Conservation (phyloP, 192 early-diverging fungal genomes). For the Geosiphon pyriformis region DNA sequence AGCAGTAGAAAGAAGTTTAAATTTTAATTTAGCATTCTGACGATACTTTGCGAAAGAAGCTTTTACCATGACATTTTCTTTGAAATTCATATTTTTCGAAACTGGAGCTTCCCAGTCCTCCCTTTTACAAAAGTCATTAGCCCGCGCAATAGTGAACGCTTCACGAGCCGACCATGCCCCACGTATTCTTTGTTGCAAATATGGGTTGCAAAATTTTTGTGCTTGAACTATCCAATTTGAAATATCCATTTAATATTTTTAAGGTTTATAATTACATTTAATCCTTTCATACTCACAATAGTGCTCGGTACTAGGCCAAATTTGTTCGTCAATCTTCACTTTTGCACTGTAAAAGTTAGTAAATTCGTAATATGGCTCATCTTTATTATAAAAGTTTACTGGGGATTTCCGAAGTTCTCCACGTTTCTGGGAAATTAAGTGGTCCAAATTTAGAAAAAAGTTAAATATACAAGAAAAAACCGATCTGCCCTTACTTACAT, state of each 20-base stretch:
- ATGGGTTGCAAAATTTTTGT: neutral
- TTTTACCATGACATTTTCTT: constrained; percentile 37
- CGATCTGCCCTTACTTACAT: too few species aligned
- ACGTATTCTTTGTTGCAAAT: constrained; percentile 27
- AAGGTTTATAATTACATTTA: neutral
- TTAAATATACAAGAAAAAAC: too few species aligned
- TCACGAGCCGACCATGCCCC: constrained; percentile 20
- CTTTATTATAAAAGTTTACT: constrained; percentile 38
- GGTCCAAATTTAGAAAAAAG: too few species aligned
- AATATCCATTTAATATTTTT: neutral
- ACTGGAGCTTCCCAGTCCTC: constrained; percentile 39
- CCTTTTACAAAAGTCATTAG: constrained; percentile 26
- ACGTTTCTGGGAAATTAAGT: neutral
- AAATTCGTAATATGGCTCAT: constrained; percentile 33
- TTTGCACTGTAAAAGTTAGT: constrained; percentile 38
- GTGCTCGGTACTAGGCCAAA: constrained; percentile 41
- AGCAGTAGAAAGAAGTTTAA: constrained; percentile 31
- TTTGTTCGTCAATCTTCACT: constrained; percentile 19
- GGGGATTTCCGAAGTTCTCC: too few species aligned
- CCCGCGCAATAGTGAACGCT: constrained; percentile 41
- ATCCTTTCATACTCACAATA: constrained; percentile 29
- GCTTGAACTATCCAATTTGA: constrained; percentile 15
- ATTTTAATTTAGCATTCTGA: constrained; percentile 30
- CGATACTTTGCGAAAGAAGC: constrained; percentile 37
- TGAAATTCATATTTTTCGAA: neutral